Evolutionary conservation across 1,284 basidiomycete species (phyloP).

Genomic region (Marasmius sp.): DNA sequence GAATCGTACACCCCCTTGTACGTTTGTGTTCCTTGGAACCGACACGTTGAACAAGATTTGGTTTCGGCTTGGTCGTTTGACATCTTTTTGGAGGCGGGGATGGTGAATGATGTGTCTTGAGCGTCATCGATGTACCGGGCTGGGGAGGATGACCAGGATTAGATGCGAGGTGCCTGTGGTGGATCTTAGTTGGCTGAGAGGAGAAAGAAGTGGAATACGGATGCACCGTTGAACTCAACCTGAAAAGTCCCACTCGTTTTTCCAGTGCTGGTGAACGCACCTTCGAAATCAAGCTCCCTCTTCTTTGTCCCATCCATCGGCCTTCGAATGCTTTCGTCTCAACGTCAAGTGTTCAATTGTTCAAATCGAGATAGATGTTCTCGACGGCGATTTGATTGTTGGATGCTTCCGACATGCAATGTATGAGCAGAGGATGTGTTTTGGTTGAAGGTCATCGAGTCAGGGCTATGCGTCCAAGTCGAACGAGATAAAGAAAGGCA

Average conservation of each 20-base stretch:
- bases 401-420: too few relatives aligned
- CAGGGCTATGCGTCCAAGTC: too few relatives aligned
- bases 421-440: too few relatives aligned
- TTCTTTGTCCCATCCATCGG: not conserved
- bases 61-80: not conserved
- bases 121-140: conserved; percentile 27
- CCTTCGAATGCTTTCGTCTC: too few relatives aligned
- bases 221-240: conserved; percentile 28
- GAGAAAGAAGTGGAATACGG: not conserved
- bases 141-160: conserved; percentile 6
- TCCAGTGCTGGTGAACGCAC: not conserved
- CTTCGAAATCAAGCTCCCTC: not conserved
- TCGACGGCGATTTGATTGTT: too few relatives aligned
- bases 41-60: too few relatives aligned
- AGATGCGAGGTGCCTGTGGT: conserved; percentile 17
- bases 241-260: not conserved
- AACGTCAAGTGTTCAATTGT: too few relatives aligned
- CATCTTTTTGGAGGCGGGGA: conserved; percentile 14
- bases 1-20: too few relatives aligned
- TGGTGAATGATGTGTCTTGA: conserved; percentile 13
- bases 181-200: not conserved
- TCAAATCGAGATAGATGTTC: too few relatives aligned
- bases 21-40: too few relatives aligned
- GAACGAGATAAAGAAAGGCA: too few relatives aligned
- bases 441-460: too few relatives aligned